These are phyloP conservation scores for Taphrina flavorubra DNA, from an alignment of 1,139 yeast genomes.

Conservation along the genomic window DNA sequence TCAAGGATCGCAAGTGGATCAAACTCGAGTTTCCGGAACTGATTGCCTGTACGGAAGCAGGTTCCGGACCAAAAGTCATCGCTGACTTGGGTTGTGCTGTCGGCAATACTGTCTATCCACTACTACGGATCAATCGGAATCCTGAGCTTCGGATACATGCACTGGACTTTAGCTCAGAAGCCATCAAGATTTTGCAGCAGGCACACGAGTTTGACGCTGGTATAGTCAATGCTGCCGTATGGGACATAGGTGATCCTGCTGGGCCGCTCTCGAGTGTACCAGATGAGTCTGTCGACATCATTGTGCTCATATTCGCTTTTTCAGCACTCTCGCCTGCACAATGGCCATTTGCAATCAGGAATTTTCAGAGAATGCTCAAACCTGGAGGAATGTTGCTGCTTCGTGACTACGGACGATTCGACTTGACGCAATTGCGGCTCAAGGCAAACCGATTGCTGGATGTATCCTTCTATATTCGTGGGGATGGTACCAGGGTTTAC, in stretches of 20 bases:
- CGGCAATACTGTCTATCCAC: slow-evolving; percentile 94
- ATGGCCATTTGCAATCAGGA: slow-evolving; percentile 80
- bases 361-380: slow-evolving; percentile 68
- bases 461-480: slow-evolving; percentile 93
- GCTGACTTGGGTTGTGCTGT: slow-evolving; percentile 98
- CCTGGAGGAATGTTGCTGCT: slow-evolving; percentile 92
- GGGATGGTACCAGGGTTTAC: slow-evolving; percentile 97
- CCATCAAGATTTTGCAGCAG: slow-evolving; percentile 79
- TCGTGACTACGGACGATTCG: slow-evolving; percentile 95
- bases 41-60: slow-evolving; percentile 62
- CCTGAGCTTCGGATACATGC: slow-evolving; percentile 76
- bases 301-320: slow-evolving; percentile 91
- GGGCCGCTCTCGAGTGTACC: slow-evolving; percentile 79
- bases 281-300: slow-evolving; percentile 82
- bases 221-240: slow-evolving; percentile 80
- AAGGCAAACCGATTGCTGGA: slow-evolving; percentile 85
- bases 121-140: slow-evolving; percentile 79
- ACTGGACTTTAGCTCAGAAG: slow-evolving; percentile 87
- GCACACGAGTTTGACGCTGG: slow-evolving; percentile 66
- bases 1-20: slow-evolving; percentile 95
- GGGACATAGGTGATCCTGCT: slow-evolving; percentile 89
- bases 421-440: slow-evolving; percentile 91
- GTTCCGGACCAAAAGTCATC: slow-evolving; percentile 71
- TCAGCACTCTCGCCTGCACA: slow-evolving; percentile 91
- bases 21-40: slow-evolving; percentile 89